These are phyloP conservation scores for Melampsora americana DNA, from an alignment of 1,284 basidiomycete genomes.

Conservation along the genomic window DNA sequence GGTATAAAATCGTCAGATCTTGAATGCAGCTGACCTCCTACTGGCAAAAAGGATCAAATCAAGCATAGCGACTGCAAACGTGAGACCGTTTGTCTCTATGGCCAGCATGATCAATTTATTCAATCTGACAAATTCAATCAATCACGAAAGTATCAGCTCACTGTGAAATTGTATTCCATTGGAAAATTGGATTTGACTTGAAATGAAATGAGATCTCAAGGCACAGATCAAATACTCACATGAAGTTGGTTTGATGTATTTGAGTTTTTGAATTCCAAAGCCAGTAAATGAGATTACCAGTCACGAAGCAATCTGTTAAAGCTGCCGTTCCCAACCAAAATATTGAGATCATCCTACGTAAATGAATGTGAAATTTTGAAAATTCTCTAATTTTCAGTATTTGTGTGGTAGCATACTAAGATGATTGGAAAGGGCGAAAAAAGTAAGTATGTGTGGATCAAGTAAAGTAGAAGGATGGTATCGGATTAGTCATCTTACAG, in stretches of 20 bases:
- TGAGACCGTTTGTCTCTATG: slow-evolving; percentile 45
- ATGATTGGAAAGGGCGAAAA: neutral
- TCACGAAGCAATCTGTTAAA: slow-evolving; percentile 44
- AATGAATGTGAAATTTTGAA: slow-evolving; percentile 41
- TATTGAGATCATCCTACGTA: slow-evolving; percentile 30
- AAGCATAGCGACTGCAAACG: slow-evolving; percentile 42
- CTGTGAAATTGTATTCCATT: too few species aligned
- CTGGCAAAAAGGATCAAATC: slow-evolving; percentile 42
- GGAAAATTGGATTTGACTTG: too few species aligned
- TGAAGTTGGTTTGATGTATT: slow-evolving; percentile 43
- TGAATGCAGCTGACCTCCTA: neutral
- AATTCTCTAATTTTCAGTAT: slow-evolving; percentile 45
- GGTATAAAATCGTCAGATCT: neutral
- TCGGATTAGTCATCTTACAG: neutral
- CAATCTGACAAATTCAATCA: slow-evolving; percentile 11
- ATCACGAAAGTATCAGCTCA: neutral
- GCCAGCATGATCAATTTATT: slow-evolving; percentile 44
- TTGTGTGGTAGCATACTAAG: slow-evolving; percentile 41
- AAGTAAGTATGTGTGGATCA: too few species aligned
- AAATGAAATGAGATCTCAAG: too few species aligned
- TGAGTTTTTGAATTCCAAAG: slow-evolving; percentile 42
- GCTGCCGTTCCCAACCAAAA: slow-evolving; percentile 43
- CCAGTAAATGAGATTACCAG: slow-evolving; percentile 45
- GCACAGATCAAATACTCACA: slow-evolving; percentile 9
- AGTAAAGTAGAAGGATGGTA: too few species aligned